Percentiles rank a stretch among this genome's conserved stretches.
phyloP scores from a whole-genome alignment of 2,329 filamentous ascomycete genomes.

The Exophiala dermatitidis region DNA sequence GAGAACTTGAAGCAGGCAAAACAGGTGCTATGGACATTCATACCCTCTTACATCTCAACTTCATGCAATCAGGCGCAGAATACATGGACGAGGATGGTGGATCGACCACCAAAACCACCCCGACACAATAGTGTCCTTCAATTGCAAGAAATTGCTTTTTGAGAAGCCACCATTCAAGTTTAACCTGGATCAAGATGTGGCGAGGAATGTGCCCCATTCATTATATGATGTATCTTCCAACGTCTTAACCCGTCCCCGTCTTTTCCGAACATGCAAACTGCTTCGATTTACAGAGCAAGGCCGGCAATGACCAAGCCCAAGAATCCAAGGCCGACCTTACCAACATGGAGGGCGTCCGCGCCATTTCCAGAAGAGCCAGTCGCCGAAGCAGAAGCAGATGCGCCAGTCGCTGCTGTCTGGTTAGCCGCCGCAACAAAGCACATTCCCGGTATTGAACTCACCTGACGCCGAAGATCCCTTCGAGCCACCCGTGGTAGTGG shows the following conservation, averaged over 20 bases:
- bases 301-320: conserved; percentile 24
- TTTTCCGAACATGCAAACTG: not conserved
- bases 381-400: conserved; percentile 9
- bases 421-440: not conserved
- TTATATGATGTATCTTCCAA: no score
- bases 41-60: no score
- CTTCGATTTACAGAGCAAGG: conserved; percentile 17
- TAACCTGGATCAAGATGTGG: no score
- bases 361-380: conserved; percentile 9
- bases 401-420: conserved; percentile 9
- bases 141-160: no score
- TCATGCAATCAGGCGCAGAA: no score
- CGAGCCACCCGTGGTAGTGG: conserved; percentile 22
- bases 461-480: conserved; percentile 6
- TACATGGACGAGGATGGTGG: no score
- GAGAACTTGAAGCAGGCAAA: no score
- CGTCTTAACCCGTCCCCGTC: not conserved
- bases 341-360: conserved; percentile 12
- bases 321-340: conserved; percentile 19
- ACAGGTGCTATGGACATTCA: no score
- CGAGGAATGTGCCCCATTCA: no score
- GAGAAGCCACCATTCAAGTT: no score
- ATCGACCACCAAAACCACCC: no score
- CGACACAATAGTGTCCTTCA: no score
- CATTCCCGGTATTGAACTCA: conserved; percentile 1